Percentiles rank a stretch among this genome's conserved stretches.
Evolutionary conservation across 306 rosid genomes (phyloP).

Genomic region (Oemleria cerasiformis): DNA sequence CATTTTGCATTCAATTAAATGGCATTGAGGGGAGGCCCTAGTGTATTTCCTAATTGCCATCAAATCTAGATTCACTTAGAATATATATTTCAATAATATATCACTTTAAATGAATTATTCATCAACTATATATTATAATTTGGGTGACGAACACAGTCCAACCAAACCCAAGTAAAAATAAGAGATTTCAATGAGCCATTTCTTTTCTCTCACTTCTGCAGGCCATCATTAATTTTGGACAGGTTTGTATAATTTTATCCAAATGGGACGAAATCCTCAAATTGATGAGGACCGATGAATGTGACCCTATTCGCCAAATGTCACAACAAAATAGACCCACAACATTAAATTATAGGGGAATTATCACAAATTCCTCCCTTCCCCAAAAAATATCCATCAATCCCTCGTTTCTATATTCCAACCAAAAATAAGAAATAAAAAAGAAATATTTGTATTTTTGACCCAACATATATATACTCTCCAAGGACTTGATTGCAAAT

Average conservation of each 20-base stretch:
- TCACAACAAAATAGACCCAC: not conserved
- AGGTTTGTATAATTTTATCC: not conserved
- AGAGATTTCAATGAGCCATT: not conserved
- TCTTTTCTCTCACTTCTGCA: not conserved
- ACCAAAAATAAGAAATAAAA: too few relatives aligned
- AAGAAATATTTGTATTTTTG: too few relatives aligned
- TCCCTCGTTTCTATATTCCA: too few relatives aligned
- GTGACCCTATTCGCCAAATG: not conserved
- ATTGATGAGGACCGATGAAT: not conserved
- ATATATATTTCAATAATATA: conserved; percentile 12
- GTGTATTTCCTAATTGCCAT: too few relatives aligned
- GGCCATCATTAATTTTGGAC: not conserved
- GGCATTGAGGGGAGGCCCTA: not conserved
- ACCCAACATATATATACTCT: too few relatives aligned
- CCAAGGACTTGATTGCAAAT: too few relatives aligned
- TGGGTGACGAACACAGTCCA: not conserved
- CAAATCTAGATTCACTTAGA: too few relatives aligned
- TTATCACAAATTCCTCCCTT: too few relatives aligned
- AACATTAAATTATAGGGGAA: not conserved
- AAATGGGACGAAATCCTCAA: not conserved
- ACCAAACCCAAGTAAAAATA: not conserved
- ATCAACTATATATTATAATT: not conserved
- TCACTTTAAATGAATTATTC: conserved; percentile 47
- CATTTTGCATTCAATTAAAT: too few relatives aligned
- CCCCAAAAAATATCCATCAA: too few relatives aligned